Conservation (phyloP, 2,329 filamentous ascomycete genomes). For the Stemphylium beticola region DNA sequence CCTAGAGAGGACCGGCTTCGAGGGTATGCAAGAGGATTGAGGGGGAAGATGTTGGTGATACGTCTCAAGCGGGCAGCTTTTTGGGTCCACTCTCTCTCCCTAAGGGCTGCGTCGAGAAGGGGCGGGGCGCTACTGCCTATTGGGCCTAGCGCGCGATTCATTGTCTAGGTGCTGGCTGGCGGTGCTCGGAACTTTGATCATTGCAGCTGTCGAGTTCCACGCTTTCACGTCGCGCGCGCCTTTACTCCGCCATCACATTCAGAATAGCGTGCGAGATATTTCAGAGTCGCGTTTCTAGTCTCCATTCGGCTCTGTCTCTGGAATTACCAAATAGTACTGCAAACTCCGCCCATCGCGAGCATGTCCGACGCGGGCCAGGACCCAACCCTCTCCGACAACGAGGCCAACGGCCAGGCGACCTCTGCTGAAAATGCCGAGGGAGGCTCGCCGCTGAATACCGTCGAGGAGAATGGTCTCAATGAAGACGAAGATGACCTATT, state of each 20-base stretch:
- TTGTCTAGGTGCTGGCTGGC: constrained; percentile 14
- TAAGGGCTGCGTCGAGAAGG: constrained; percentile 36
- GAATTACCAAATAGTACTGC: not conserved
- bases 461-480: constrained; percentile 41
- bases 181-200: constrained; percentile 33
- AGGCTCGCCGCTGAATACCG: constrained; percentile 36
- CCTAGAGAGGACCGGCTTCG: constrained; percentile 23
- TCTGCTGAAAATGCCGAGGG: constrained; percentile 40
- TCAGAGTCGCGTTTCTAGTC: not conserved
- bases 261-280: not conserved
- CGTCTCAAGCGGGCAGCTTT: constrained; percentile 38
- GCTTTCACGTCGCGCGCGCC: constrained; percentile 4
- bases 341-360: constrained; percentile 13
- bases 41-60: constrained; percentile 39
- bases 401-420: constrained; percentile 41
- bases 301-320: not conserved
- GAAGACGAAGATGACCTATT: constrained; percentile 55
- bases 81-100: constrained; percentile 27
- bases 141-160: constrained; percentile 27
- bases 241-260: constrained; percentile 7
- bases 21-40: constrained; percentile 31
- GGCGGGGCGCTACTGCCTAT: constrained; percentile 31
- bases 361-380: constrained; percentile 50
- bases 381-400: constrained; percentile 45
- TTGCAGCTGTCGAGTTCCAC: not conserved